A percentile compares a stretch with the other conserved stretches of the same genome.
phyloP scores from a whole-genome alignment of 169 alveolate species.

The Plasmodium gallinaceum region DNA sequence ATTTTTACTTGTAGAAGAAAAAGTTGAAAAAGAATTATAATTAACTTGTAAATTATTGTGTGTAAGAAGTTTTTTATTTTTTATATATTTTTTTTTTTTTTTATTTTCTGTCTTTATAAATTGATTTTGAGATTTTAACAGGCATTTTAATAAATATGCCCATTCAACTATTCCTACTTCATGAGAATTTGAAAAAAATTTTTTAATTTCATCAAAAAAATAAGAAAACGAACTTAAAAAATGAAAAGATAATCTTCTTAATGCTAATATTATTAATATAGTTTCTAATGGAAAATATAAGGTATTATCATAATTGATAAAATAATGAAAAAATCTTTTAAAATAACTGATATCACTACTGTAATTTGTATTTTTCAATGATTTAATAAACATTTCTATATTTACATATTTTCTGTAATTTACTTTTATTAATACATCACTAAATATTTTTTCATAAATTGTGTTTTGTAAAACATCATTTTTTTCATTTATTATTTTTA shows the following conservation, averaged over 20 bases:
- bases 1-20: background rate
- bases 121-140: slow-evolving; percentile 32
- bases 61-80: background rate
- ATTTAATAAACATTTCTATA: slow-evolving; percentile 15
- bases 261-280: slow-evolving; percentile 30
- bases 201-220: slow-evolving; percentile 35
- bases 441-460: slow-evolving; percentile 29
- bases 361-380: background rate
- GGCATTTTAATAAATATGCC: slow-evolving; percentile 40
- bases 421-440: slow-evolving; percentile 46
- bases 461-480: background rate
- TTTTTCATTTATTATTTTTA: slow-evolving; percentile 1
- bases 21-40: background rate
- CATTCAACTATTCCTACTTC: slow-evolving; percentile 53
- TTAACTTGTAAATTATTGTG: background rate
- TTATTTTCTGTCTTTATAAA: slow-evolving; percentile 7
- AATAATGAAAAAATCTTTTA: slow-evolving; percentile 17
- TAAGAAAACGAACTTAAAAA: slow-evolving; percentile 18
- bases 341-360: slow-evolving; percentile 24
- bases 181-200: background rate
- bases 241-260: slow-evolving; percentile 39
- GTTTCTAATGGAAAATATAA: slow-evolving; percentile 45
- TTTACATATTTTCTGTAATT: slow-evolving; percentile 50
- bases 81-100: background rate
- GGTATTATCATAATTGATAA: slow-evolving; percentile 11